Evolutionary conservation across 495 filamentous ascomycete genomes (phyloP).

Genomic region (Xylaria intraflava): DNA sequence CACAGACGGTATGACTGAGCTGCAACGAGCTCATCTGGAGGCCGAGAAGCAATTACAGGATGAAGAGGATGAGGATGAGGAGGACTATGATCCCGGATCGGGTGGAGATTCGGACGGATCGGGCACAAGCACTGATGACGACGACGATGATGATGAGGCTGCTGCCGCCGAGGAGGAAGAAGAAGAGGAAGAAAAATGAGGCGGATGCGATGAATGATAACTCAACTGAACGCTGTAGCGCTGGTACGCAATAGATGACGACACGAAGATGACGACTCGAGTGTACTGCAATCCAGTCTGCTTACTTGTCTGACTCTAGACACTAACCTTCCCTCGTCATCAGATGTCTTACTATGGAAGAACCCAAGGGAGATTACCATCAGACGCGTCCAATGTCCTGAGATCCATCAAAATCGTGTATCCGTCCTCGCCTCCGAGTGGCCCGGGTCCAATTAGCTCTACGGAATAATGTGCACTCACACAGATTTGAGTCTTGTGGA

Average conservation of each 20-base stretch:
- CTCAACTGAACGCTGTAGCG: background rate
- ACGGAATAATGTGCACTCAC: too few species aligned
- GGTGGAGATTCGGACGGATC: conserved; percentile 67
- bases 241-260: background rate
- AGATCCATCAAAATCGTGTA: background rate
- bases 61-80: conserved; percentile 78
- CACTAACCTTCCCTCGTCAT: background rate
- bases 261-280: background rate
- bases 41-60: conserved; percentile 50
- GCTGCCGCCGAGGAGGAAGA: conserved; percentile 29
- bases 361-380: background rate
- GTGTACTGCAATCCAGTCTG: background rate
- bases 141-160: conserved; percentile 46
- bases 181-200: background rate
- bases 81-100: conserved; percentile 81
- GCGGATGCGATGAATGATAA: background rate
- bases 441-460: background rate
- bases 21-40: conserved; percentile 48
- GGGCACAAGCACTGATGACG: conserved; percentile 49
- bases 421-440: background rate
- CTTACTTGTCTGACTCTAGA: background rate
- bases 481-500: background rate
- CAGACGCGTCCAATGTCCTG: background rate
- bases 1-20: conserved; percentile 59
- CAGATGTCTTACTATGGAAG: background rate